phyloP scores from a whole-genome alignment of 2,329 filamentous ascomycete species.

The Ascochyta viciae-villosae region DNA sequence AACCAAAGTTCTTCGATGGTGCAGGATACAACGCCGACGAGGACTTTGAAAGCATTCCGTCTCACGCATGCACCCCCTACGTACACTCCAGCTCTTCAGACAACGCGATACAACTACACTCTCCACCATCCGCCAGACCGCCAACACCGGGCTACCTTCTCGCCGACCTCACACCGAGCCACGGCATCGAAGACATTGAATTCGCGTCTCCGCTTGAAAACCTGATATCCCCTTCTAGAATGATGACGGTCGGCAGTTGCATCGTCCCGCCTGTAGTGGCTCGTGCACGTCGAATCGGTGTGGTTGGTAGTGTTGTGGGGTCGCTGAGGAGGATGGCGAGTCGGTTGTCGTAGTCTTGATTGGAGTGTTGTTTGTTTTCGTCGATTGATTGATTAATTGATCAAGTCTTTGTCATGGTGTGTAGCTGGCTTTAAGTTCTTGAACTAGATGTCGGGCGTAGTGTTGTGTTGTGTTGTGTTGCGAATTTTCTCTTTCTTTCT shows the following conservation, averaged over 20 bases:
- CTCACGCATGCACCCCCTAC: too few relatives aligned
- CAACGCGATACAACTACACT: not conserved
- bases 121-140: not conserved
- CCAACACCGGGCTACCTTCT: not conserved
- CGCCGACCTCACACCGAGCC: not conserved
- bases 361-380: too few relatives aligned
- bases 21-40: not conserved
- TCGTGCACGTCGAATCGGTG: not conserved
- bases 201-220: slow-evolving; percentile 3
- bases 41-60: not conserved
- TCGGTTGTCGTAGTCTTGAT: too few relatives aligned
- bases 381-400: too few relatives aligned
- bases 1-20: slow-evolving; percentile 2
- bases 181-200: slow-evolving; percentile 8
- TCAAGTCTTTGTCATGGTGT: too few relatives aligned
- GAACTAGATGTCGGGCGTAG: too few relatives aligned
- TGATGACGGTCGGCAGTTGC: not conserved
- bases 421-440: too few relatives aligned
- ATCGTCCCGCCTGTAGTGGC: not conserved
- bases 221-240: not conserved
- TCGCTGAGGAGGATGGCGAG: too few relatives aligned
- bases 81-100: not conserved
- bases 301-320: too few relatives aligned
- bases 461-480: too few relatives aligned
- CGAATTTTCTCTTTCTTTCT: too few relatives aligned